Base-by-base conservation (phyloP, 192 early-diverging fungal genomes). In the Coemansia sp. region DNA sequence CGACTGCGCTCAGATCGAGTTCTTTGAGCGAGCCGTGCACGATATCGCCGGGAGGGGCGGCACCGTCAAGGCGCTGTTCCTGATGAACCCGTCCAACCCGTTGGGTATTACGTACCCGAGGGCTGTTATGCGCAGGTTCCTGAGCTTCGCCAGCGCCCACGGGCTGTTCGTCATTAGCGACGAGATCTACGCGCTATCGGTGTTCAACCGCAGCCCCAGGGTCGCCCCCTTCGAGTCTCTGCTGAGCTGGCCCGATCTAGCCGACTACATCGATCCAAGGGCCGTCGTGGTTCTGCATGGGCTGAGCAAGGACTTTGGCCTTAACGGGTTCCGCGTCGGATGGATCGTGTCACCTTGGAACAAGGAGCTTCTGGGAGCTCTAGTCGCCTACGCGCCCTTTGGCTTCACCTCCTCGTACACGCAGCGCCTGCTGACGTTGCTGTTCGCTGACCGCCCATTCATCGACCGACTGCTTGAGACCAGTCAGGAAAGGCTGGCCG, bases 251-350 rank as follows among this genome's bases (percentile, higher is more conserved):
- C 56, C 66, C 6, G 83, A 89, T 58, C 60, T 94, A 48, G 81
- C 79, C 43, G 46, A 82, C 3, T 81, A 85, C 49, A 89, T 89
- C 43, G 89, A 91, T 56, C 89, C 89, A 44, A 62, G 80, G 0
- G 62, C 83, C 24, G 83, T 91, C 15, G 87, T 93, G 58, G 84
- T 94, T 26, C 64, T 94, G 30, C 94, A 93, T 75, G 87, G 90
- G 20, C 71, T 96, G 63, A 91, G 89, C 67, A 96, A 96, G 77
- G 94, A 93, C 75, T 94, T 96, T 85, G 83, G 87, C 20, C 72
- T 91, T 38, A 91, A 90, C 68, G 93, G 93, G 6, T 81, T 90
- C 66, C 88, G 92, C 44, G 75, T 88, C 53, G 92, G 87, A 23
- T 87, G 85, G 57, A 49, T 87, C 18, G 64, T 92, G 16, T 89